phyloP scores from a whole-genome alignment of 331 rosid genomes.

The Rhamnella rubrinervis region DNA sequence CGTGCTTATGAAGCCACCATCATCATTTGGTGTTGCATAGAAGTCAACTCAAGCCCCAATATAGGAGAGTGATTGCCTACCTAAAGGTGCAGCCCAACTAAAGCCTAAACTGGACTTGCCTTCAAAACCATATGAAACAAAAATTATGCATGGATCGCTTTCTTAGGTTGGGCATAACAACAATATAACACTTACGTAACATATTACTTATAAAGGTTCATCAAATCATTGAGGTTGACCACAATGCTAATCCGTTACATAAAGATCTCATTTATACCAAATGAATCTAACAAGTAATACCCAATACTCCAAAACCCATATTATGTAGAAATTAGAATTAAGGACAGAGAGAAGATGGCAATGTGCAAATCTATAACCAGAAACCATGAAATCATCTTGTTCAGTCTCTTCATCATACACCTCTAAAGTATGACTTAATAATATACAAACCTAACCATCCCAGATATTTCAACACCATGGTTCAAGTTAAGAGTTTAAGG shows the following conservation, averaged over 20 bases:
- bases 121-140: background rate
- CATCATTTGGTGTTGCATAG: background rate
- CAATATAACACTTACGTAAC: background rate
- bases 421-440: too few species aligned
- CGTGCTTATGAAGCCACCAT: slow-evolving; percentile 1
- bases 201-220: background rate
- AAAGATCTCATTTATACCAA: background rate
- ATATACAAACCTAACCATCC: too few species aligned
- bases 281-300: background rate
- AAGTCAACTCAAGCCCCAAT: slow-evolving; percentile 5
- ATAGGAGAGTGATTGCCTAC: background rate
- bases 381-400: background rate
- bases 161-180: background rate
- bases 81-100: slow-evolving; percentile 22
- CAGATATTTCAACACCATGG: background rate
- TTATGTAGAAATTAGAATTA: background rate
- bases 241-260: too few species aligned
- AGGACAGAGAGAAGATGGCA: background rate
- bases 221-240: background rate
- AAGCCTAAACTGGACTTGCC: background rate
- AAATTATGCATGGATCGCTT: background rate
- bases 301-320: background rate
- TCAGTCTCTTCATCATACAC: too few species aligned
- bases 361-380: background rate
- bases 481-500: background rate